Conservation (phyloP, 768 basidiomycete species). For the Hebeloma cylindrosporum region DNA sequence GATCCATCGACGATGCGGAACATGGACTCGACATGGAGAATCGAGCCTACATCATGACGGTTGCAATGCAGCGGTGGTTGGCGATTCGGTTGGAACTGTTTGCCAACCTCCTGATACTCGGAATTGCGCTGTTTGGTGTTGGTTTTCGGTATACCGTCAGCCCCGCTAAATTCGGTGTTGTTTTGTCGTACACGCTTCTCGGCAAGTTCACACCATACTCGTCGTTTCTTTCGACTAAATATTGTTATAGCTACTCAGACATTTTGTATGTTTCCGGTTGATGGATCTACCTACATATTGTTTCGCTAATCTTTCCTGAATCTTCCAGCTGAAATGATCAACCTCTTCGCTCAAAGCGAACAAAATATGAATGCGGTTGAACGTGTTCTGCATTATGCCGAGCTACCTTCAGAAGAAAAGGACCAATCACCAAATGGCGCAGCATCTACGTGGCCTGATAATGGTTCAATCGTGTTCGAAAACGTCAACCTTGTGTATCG, state of each 20-base stretch:
- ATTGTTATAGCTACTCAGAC: conserved; percentile 45
- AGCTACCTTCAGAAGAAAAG: conserved; percentile 59
- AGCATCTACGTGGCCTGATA: conserved; percentile 46
- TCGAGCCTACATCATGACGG: conserved; percentile 62
- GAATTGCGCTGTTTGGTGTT: conserved; percentile 69
- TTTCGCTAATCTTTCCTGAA: conserved; percentile 1
- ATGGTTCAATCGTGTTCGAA: conserved; percentile 55
- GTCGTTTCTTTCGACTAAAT: background rate
- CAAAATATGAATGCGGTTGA: conserved; percentile 77
- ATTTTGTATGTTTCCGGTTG: conserved; percentile 42
- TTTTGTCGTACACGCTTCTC: conserved; percentile 53
- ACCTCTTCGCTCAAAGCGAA: conserved; percentile 58
- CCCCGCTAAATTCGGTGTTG: conserved; percentile 63
- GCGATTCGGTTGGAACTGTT: conserved; percentile 63
- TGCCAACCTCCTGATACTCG: conserved; percentile 65
- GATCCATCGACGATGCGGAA: conserved; percentile 51
- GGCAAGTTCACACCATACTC: conserved; percentile 35
- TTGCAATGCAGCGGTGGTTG: conserved; percentile 67
- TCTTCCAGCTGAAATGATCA: conserved; percentile 50
- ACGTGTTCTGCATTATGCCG: conserved; percentile 65
- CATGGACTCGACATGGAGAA: conserved; percentile 58
- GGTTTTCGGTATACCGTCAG: conserved; percentile 55
- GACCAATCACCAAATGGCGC: conserved; percentile 39
- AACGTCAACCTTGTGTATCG: conserved; percentile 62
- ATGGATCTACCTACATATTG: background rate